Percentiles rank a stretch among this genome's conserved stretches.
Evolutionary conservation across 2,329 filamentous ascomycete species (phyloP).

Genomic region (Colletotrichum sublineola): DNA sequence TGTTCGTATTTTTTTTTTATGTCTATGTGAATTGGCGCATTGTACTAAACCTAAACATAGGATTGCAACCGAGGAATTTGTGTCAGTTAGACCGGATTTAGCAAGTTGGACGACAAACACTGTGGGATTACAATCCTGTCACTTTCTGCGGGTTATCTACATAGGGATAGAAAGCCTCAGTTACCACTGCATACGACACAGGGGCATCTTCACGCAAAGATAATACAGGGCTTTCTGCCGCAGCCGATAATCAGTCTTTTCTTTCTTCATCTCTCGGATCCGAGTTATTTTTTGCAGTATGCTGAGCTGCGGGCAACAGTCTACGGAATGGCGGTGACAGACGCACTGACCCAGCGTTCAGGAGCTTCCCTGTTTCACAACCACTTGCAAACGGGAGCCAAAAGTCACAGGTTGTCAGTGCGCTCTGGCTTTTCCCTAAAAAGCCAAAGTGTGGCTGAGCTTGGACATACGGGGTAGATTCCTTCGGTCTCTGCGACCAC

Average conservation of each 20-base stretch:
- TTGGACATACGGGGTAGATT: neutral
- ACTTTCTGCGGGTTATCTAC: neutral
- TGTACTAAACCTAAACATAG: neutral
- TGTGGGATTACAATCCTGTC: too few species aligned
- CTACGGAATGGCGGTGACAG: neutral
- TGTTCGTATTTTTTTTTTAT: neutral
- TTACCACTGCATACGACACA: neutral
- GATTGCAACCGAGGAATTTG: constrained; percentile 7
- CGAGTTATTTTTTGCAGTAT: neutral
- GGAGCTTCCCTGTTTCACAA: neutral
- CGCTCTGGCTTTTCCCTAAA: neutral
- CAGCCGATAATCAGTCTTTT: neutral
- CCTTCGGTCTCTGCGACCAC: neutral
- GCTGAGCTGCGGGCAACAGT: neutral
- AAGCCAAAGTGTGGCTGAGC: neutral
- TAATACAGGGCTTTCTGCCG: neutral
- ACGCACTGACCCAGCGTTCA: constrained; percentile 4
- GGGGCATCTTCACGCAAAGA: neutral
- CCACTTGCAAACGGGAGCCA: neutral
- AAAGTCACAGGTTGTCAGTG: neutral
- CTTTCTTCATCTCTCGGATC: neutral
- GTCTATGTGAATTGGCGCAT: too few species aligned
- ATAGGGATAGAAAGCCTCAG: neutral
- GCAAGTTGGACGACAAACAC: neutral
- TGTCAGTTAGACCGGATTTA: neutral